Conservation (phyloP, 352 stramenopile genomes). For the Globisporangium alternatum region DNA sequence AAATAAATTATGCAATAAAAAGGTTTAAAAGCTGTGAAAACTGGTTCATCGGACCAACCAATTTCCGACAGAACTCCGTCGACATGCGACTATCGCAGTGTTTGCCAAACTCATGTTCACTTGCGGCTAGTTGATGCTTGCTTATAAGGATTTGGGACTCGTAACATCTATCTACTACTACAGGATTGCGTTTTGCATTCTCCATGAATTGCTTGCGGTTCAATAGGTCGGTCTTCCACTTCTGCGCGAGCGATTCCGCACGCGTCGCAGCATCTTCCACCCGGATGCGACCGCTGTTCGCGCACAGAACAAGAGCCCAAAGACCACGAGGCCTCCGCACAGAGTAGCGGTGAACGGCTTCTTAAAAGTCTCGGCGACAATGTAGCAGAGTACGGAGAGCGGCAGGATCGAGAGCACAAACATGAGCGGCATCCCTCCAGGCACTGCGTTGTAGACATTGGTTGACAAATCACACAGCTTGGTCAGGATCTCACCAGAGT, state of each 20-base stretch:
- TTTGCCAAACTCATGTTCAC: not conserved
- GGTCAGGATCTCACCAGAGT: no score
- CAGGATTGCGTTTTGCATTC: not conserved
- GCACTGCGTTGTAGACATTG: constrained; percentile 13
- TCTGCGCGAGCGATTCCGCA: not conserved
- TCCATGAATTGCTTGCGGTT: not conserved
- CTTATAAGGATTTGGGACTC: not conserved
- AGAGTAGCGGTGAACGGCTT: constrained; percentile 11
- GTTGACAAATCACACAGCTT: not conserved
- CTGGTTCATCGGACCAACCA: not conserved
- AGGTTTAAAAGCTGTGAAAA: not conserved
- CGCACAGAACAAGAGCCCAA: constrained; percentile 14
- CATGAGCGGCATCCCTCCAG: constrained; percentile 26
- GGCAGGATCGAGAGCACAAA: constrained; percentile 21
- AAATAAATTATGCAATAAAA: not conserved
- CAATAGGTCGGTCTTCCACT: constrained; percentile 8
- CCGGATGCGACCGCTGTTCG: constrained; percentile 1
- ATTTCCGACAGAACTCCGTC: not conserved
- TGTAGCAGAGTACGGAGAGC: constrained; percentile 21
- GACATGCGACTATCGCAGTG: not conserved
- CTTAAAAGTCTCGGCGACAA: constrained; percentile 16
- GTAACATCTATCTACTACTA: not conserved
- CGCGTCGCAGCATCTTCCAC: not conserved
- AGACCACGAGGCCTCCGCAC: constrained; percentile 10
- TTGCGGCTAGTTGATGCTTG: not conserved